These are phyloP conservation scores for Coniella lustricola DNA, from an alignment of 2,329 filamentous ascomycete genomes.

Conservation along the genomic window DNA sequence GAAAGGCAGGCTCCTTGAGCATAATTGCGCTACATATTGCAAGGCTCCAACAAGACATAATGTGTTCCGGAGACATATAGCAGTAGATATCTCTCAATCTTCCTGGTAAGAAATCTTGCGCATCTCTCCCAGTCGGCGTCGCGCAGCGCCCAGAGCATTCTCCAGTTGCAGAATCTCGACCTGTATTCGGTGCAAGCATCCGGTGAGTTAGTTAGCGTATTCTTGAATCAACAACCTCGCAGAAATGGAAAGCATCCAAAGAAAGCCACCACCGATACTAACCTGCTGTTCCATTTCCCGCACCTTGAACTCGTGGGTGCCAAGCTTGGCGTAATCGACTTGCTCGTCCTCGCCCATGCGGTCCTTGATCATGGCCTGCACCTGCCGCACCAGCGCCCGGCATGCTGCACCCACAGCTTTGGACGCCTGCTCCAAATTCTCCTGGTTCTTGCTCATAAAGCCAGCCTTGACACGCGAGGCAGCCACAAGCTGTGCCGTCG, in stretches of 20 bases:
- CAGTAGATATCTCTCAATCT: conserved; percentile 36
- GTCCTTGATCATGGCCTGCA: conserved; percentile 89
- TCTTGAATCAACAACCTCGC: no score
- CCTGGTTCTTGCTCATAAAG: conserved; percentile 97
- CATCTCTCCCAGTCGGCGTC: conserved; percentile 90
- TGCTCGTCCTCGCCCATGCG: conserved; percentile 73
- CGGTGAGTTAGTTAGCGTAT: no score
- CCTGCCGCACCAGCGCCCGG: conserved; percentile 79
- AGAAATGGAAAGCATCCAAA: no score
- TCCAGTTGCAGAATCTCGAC: conserved; percentile 96
- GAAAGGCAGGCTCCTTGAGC: no score
- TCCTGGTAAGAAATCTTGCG: conserved; percentile 93
- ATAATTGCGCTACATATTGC: no score
- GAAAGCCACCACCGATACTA: conserved; percentile 31
- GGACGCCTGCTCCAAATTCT: conserved; percentile 80
- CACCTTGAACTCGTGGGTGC: conserved; percentile 95
- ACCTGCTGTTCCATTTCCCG: conserved; percentile 99
- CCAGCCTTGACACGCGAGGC: conserved; percentile 93
- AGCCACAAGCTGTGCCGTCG: conserved; percentile 91
- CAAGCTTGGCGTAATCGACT: conserved; percentile 82
- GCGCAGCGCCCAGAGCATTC: conserved; percentile 72
- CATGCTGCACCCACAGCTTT: conserved; percentile 91
- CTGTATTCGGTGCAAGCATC: conserved; percentile 39
- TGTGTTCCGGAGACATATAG: no score
- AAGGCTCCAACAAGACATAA: no score